Percentiles rank a stretch among this genome's conserved stretches.
Conservation (phyloP, 805 yeast genomes). For the Candida tibetensis region DNA sequence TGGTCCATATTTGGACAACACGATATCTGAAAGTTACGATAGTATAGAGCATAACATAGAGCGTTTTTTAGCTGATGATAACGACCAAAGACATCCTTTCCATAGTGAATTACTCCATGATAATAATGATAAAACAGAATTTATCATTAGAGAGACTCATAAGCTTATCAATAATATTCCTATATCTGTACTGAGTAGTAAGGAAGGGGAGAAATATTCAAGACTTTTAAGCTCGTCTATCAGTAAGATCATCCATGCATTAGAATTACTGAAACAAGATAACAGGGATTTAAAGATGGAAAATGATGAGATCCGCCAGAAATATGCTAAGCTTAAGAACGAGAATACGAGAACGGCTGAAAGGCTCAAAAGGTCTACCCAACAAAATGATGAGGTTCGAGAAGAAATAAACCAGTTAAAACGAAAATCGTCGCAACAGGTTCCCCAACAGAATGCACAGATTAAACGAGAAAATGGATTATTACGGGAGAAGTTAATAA, state of each 20-base stretch:
- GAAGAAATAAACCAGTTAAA: constrained; percentile 12
- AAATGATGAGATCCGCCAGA: background rate
- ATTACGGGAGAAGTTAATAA: constrained; percentile 31
- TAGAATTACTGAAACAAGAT: constrained; percentile 6
- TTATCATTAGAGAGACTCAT: constrained; percentile 29
- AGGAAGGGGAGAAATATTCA: constrained; percentile 28
- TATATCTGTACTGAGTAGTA: constrained; percentile 13
- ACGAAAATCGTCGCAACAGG: constrained; percentile 13
- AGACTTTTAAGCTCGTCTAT: constrained; percentile 26
- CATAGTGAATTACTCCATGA: constrained; percentile 1
- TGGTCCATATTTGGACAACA: background rate
- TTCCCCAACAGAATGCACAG: constrained; percentile 18
- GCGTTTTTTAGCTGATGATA: constrained; percentile 7
- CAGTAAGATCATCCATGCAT: constrained; percentile 21
- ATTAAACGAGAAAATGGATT: constrained; percentile 27
- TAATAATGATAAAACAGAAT: constrained; percentile 18
- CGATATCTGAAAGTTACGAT: constrained; percentile 1
- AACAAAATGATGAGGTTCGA: constrained; percentile 7
- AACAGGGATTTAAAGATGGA: constrained; percentile 1
- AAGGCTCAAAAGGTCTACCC: background rate
- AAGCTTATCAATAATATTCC: constrained; percentile 25
- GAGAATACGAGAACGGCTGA: constrained; percentile 5
- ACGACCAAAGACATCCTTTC: background rate
- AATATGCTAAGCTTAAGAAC: background rate
- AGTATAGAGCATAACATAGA: constrained; percentile 12